phyloP scores from a whole-genome alignment of 768 basidiomycete species.

The Boletus huronensis region DNA sequence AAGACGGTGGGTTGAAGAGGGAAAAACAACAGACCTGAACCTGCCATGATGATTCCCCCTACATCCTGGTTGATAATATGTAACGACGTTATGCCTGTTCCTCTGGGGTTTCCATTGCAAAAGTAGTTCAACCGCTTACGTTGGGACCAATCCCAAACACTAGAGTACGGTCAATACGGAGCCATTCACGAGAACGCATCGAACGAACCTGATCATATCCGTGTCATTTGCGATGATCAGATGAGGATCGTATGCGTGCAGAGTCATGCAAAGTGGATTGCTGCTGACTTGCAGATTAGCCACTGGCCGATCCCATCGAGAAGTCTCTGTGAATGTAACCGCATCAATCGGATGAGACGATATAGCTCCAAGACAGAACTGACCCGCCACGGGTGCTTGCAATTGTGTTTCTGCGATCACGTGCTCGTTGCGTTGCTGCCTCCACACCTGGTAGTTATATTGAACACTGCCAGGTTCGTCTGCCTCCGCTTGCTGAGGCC shows the following conservation, averaged over 20 bases:
- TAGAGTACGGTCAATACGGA: slow-evolving; percentile 28
- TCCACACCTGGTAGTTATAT: slow-evolving; percentile 95
- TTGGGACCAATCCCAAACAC: slow-evolving; percentile 94
- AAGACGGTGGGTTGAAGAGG: neutral
- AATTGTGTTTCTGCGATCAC: slow-evolving; percentile 64
- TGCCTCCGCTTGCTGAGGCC: slow-evolving; percentile 77
- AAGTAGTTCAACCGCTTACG: slow-evolving; percentile 77
- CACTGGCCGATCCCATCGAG: slow-evolving; percentile 72
- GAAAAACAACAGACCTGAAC: slow-evolving; percentile 57
- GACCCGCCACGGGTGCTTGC: slow-evolving; percentile 75
- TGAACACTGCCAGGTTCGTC: slow-evolving; percentile 94
- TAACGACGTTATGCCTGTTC: slow-evolving; percentile 81
- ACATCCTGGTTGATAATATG: slow-evolving; percentile 96
- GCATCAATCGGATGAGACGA: neutral
- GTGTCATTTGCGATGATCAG: slow-evolving; percentile 81
- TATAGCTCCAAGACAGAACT: slow-evolving; percentile 32
- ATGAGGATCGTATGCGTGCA: slow-evolving; percentile 92
- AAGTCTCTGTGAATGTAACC: slow-evolving; percentile 41
- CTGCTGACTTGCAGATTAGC: slow-evolving; percentile 57
- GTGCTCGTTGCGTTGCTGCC: slow-evolving; percentile 85
- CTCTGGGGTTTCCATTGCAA: slow-evolving; percentile 81
- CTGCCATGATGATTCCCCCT: slow-evolving; percentile 84
- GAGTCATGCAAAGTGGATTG: slow-evolving; percentile 71
- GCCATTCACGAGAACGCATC: neutral
- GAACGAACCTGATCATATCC: slow-evolving; percentile 75